phyloP scores from a whole-genome alignment of 2,329 filamentous ascomycete species.

The Dactylella cylindrospora region DNA sequence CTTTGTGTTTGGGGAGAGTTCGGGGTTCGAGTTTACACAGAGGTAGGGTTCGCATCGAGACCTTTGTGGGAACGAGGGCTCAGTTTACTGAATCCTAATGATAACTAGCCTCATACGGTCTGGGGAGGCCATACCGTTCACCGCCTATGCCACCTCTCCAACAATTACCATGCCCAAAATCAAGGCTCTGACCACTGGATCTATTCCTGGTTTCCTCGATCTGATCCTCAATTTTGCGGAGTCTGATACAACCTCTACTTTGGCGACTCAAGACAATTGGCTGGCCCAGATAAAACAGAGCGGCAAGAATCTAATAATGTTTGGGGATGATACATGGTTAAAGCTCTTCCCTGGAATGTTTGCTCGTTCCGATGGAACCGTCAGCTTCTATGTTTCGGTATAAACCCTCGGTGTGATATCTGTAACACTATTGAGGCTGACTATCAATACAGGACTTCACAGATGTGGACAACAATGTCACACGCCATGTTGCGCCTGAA shows the following conservation, averaged over 20 bases:
- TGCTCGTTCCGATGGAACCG: conserved; percentile 83
- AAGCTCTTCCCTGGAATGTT: conserved; percentile 93
- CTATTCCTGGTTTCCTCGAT: conserved; percentile 96
- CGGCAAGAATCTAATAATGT: conserved; percentile 81
- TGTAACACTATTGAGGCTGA: conserved; percentile 47
- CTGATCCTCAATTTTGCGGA: conserved; percentile 96
- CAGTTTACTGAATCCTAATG: conserved; percentile 9
- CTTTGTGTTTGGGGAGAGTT: conserved; percentile 80
- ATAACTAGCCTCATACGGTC: conserved; percentile 71
- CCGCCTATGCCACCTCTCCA: conserved; percentile 90
- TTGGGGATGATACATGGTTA: conserved; percentile 96
- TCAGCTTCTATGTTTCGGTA: conserved; percentile 96
- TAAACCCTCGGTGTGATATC: conserved; percentile 47
- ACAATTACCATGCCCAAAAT: conserved; percentile 98
- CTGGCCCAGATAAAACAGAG: conserved; percentile 84
- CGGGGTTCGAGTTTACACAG: conserved; percentile 85
- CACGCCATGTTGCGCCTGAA: conserved; percentile 78
- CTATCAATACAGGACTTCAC: conserved; percentile 74
- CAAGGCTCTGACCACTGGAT: conserved; percentile 95
- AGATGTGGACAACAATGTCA: conserved; percentile 97
- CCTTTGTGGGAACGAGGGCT: conserved; percentile 10
- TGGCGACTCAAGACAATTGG: conserved; percentile 92
- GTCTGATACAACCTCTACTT: conserved; percentile 82
- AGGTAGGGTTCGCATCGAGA: conserved; percentile 59
- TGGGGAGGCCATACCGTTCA: conserved; percentile 86